Conservation (phyloP, 176 grass and related monocot genomes). For the Stipa capillata region DNA sequence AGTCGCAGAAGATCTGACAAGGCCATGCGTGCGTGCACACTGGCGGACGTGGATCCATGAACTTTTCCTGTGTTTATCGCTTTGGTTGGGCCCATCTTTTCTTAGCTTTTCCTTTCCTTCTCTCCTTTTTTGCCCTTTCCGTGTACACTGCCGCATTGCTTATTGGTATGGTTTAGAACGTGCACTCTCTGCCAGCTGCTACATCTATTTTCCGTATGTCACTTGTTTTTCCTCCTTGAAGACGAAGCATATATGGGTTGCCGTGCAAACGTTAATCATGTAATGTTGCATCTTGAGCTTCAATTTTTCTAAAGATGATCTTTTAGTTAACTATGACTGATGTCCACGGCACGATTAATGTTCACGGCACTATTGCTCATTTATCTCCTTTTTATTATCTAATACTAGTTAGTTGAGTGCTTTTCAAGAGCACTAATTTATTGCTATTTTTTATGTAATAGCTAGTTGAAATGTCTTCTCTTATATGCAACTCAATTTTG, state of each 20-base stretch:
- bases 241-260: neutral
- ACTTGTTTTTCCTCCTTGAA: neutral
- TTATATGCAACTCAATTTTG: no score
- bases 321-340: neutral
- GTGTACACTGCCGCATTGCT: neutral
- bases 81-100: neutral
- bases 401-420: no score
- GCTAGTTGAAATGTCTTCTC: no score
- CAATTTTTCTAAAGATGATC: neutral
- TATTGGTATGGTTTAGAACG: neutral
- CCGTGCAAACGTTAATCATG: neutral
- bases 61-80: neutral
- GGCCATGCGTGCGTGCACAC: conserved; percentile 9
- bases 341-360: neutral
- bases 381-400: no score
- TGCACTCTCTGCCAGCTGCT: no score
- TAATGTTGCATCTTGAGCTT: neutral
- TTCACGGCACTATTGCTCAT: neutral
- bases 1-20: neutral
- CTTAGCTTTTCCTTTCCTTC: neutral
- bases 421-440: no score
- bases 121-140: neutral
- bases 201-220: no score
- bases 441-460: no score
- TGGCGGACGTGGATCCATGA: conserved; percentile 23